Percentiles rank a stretch among this genome's conserved stretches.
Conservation (phyloP, 495 filamentous ascomycete species). For the Hypomontagnella monticulosa region DNA sequence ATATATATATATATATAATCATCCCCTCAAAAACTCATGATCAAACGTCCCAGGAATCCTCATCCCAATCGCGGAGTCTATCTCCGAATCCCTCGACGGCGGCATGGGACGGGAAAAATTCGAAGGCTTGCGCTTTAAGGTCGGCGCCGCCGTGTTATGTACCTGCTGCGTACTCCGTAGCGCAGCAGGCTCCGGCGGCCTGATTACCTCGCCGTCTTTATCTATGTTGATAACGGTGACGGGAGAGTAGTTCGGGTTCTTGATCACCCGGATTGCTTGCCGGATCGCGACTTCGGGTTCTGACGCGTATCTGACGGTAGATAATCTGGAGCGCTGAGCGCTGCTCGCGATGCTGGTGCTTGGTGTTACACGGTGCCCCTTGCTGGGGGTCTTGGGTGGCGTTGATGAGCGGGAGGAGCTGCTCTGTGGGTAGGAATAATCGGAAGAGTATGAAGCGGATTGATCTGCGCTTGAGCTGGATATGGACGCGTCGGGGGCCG, state of each 20-base stretch:
- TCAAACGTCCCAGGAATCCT: constrained; percentile 5
- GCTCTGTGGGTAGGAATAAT: constrained; percentile 9
- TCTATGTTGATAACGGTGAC: neutral
- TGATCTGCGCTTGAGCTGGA: constrained; percentile 3
- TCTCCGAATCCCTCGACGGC: constrained; percentile 13
- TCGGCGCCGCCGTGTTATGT: neutral
- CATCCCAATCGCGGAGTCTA: constrained; percentile 33
- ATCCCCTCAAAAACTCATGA: neutral
- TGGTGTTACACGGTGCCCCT: constrained; percentile 31
- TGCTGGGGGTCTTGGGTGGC: neutral
- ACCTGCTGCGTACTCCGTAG: neutral
- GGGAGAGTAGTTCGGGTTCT: constrained; percentile 38
- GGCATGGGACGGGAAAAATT: constrained; percentile 37
- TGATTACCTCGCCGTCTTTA: constrained; percentile 1
- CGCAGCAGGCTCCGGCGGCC: constrained; percentile 24
- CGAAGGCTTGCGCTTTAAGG: constrained; percentile 19
- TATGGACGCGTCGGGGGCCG: neutral
- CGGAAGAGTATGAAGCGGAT: constrained; percentile 6
- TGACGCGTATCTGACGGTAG: constrained; percentile 43
- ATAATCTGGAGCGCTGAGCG: constrained; percentile 37
- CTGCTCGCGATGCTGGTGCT: constrained; percentile 42
- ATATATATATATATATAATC: no score
- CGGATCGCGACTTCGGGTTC: constrained; percentile 45
- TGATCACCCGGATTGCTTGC: constrained; percentile 41
- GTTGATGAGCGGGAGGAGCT: constrained; percentile 8